Percentiles rank a stretch among this genome's conserved stretches.
phyloP scores from a whole-genome alignment of 306 rosid genomes.

The Citrullus amarus region DNA sequence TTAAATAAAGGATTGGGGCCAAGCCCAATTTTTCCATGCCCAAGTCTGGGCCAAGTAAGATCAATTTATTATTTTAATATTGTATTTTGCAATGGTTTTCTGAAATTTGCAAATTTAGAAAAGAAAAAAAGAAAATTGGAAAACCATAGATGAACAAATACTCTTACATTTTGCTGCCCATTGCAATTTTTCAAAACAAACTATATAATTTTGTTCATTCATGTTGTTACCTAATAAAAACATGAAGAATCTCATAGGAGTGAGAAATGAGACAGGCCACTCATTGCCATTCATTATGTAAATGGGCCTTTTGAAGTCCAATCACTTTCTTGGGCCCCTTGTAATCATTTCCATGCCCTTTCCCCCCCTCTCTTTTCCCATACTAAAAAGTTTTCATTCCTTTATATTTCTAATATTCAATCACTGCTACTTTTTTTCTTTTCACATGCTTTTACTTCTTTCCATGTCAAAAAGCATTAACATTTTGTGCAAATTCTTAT shows the following conservation, averaged over 20 bases:
- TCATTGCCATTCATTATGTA: neutral
- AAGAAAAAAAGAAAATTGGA: too few species aligned
- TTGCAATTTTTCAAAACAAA: too few species aligned
- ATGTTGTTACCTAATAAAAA: too few species aligned
- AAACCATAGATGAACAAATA: too few species aligned
- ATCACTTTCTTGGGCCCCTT: neutral
- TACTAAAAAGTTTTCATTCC: neutral
- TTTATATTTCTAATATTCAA: neutral
- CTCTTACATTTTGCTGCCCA: too few species aligned
- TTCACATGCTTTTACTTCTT: neutral
- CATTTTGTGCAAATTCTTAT: neutral
- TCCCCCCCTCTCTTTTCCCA: neutral
- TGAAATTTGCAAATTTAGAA: too few species aligned
- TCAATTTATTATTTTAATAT: too few species aligned
- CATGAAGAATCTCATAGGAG: neutral
- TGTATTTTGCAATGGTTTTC: too few species aligned
- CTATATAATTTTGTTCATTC: too few species aligned
- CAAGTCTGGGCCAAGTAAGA: too few species aligned
- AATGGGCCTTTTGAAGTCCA: neutral
- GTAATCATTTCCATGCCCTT: neutral
- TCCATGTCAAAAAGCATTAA: neutral
- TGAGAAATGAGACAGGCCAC: neutral
- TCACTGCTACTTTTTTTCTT: neutral
- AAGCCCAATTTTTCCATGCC: too few species aligned
- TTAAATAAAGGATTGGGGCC: too few species aligned